Base-by-base conservation (phyloP, 2,329 filamentous ascomycete species). In the Berkeleyomyces basicola region DNA sequence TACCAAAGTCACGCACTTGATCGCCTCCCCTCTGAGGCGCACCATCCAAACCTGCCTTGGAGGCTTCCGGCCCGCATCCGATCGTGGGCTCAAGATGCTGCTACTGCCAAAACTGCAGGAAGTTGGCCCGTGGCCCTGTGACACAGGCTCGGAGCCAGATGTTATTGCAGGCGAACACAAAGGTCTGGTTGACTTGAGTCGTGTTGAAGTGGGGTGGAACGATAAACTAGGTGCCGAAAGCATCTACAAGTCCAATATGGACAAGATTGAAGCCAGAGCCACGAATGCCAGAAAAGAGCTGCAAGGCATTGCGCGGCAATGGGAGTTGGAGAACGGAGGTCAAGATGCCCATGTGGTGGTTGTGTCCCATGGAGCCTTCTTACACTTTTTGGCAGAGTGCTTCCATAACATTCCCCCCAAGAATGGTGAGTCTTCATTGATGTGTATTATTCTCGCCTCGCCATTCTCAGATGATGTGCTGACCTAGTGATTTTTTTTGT, bases 301-400 rank as follows among this genome's bases (percentile, higher is more conserved):
- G 65, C 71, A 79, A 14, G 74, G 78, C 49, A 69, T 75, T 60
- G 61, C 74, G 78, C 65, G 81, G 76, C 1, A 71, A 72, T 14
- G 75, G 75, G 53, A 78, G 75, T 43, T 72, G 77, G 68, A 69
- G 37, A 57, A 62, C 39, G 71, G 71, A 1, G 74, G 69, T 1
- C 69, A 70, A 4, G 83, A 87, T 68, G 76, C 75, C 3, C 81
- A 92, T 67, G 81, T 95, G 37, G 82, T 86, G 0, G 78, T 90
- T 1, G 88, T 95, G 6, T 86, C 88, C 2, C 90, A 95, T 69
- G 90, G 90, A 1, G 88, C 87, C 0, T 87, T 91, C 68, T 71
- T 95, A 68, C 90, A 96, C 71, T 95, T 89, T 69, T 75, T 96
- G 66, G 93, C 88, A 0, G 82, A 90, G 67, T 90, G 95, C 69